Evolutionary conservation across 2,329 filamentous ascomycete genomes (phyloP).

Genomic region (Alternaria burnsii): DNA sequence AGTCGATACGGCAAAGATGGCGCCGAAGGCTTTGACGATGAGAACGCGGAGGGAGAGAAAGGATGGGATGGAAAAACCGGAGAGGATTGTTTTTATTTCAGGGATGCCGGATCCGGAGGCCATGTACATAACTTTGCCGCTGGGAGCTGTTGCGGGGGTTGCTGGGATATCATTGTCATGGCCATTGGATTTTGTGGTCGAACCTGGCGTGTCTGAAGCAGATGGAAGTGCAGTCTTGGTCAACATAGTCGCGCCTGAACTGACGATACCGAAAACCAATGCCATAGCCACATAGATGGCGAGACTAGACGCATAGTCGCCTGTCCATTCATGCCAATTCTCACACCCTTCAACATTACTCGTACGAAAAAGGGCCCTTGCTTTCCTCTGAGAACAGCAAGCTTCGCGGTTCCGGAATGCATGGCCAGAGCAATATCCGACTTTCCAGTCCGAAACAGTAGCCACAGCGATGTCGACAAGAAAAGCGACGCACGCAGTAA

Average conservation of each 20-base stretch:
- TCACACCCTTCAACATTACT: constrained; percentile 42
- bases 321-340: constrained; percentile 57
- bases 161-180: background rate
- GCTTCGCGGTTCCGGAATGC: constrained; percentile 57
- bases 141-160: constrained; percentile 15
- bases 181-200: background rate
- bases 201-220: constrained; percentile 35
- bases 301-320: constrained; percentile 54
- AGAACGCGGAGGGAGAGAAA: constrained; percentile 66
- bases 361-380: constrained; percentile 21
- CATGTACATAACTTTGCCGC: constrained; percentile 66
- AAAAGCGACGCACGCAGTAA: constrained; percentile 66
- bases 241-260: constrained; percentile 59
- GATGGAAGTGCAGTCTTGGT: constrained; percentile 61
- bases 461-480: constrained; percentile 64
- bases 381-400: constrained; percentile 54
- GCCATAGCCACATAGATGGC: constrained; percentile 61
- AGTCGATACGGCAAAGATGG: constrained; percentile 66
- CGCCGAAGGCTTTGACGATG: constrained; percentile 65
- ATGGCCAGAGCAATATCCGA: constrained; percentile 62
- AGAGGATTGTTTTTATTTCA: constrained; percentile 69
- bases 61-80: constrained; percentile 67
- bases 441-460: constrained; percentile 65
- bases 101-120: constrained; percentile 67
- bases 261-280: constrained; percentile 60